These are phyloP conservation scores for Agaricus subrufescens DNA, from an alignment of 768 basidiomycete species.

Conservation along the genomic window DNA sequence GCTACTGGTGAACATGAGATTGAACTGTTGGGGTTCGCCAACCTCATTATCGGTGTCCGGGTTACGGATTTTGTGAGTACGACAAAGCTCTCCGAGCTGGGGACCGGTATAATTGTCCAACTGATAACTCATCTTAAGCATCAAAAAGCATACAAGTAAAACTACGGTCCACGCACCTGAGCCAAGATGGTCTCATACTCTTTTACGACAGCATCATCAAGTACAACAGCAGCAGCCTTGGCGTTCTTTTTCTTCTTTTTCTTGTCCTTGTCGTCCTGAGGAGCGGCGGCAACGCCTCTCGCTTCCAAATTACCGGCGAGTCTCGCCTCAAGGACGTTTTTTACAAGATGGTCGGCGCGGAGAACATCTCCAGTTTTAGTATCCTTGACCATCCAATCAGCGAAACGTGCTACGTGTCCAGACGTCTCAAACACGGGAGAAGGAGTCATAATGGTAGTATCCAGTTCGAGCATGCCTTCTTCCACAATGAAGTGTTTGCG, in stretches of 20 bases:
- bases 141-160: constrained; percentile 1
- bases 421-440: constrained; percentile 93
- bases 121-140: constrained; percentile 29
- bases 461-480: constrained; percentile 97
- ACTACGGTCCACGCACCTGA: constrained; percentile 56
- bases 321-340: constrained; percentile 85
- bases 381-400: constrained; percentile 99
- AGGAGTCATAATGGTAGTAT: constrained; percentile 97
- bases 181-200: constrained; percentile 84
- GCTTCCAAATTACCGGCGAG: constrained; percentile 90
- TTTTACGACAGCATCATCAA: constrained; percentile 66
- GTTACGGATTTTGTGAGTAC: constrained; percentile 74
- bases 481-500: constrained; percentile 97
- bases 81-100: constrained; percentile 84
- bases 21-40: constrained; percentile 91
- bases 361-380: constrained; percentile 92
- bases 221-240: constrained; percentile 63
- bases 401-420: constrained; percentile 96
- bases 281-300: constrained; percentile 64
- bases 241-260: constrained; percentile 77
- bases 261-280: constrained; percentile 49
- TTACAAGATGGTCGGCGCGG: constrained; percentile 94
- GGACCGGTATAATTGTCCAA: constrained; percentile 92
- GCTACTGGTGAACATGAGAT: constrained; percentile 97
- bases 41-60: constrained; percentile 93